Evolutionary conservation across 2,329 filamentous ascomycete species (phyloP).

Genomic region (Pseudogymnoascus sp.): DNA sequence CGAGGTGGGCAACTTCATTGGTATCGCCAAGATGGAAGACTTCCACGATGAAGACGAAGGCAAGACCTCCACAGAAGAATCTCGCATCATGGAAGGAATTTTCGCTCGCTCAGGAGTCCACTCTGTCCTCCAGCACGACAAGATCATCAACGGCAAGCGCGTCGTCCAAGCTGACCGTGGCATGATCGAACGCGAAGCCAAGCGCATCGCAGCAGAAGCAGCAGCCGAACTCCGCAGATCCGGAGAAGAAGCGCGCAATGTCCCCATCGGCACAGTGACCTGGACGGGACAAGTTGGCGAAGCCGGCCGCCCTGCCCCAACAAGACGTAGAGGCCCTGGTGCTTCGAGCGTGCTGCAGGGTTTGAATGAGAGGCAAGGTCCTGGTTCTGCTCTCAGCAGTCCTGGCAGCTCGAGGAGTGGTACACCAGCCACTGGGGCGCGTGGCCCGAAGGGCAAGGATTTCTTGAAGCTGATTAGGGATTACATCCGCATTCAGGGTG

Average conservation of each 20-base stretch:
- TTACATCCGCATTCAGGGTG: constrained; percentile 72
- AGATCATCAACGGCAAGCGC: constrained; percentile 73
- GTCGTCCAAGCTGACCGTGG: constrained; percentile 66
- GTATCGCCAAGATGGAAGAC: constrained; percentile 58
- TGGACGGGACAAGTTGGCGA: constrained; percentile 86
- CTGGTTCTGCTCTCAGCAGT: constrained; percentile 30
- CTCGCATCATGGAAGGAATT: constrained; percentile 78
- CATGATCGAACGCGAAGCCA: constrained; percentile 76
- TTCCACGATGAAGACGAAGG: constrained; percentile 45
- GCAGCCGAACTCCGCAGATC: constrained; percentile 68
- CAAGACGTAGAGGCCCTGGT: constrained; percentile 40
- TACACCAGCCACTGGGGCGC: constrained; percentile 30
- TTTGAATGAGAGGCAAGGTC: constrained; percentile 47
- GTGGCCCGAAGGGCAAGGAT: constrained; percentile 47
- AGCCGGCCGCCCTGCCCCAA: constrained; percentile 57
- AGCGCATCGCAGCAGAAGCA: constrained; percentile 68
- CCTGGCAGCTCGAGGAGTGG: constrained; percentile 40
- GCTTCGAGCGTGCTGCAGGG: constrained; percentile 50
- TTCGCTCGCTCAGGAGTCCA: constrained; percentile 82
- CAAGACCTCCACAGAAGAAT: constrained; percentile 48
- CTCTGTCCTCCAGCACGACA: constrained; percentile 87
- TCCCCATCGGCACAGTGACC: constrained; percentile 79
- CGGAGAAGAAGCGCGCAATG: constrained; percentile 60
- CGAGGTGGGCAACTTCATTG: constrained; percentile 46
- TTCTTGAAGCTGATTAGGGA: constrained; percentile 67